Base-by-base conservation (phyloP, 257 asterid genomes). In the Nicotiana tomentosiformis region DNA sequence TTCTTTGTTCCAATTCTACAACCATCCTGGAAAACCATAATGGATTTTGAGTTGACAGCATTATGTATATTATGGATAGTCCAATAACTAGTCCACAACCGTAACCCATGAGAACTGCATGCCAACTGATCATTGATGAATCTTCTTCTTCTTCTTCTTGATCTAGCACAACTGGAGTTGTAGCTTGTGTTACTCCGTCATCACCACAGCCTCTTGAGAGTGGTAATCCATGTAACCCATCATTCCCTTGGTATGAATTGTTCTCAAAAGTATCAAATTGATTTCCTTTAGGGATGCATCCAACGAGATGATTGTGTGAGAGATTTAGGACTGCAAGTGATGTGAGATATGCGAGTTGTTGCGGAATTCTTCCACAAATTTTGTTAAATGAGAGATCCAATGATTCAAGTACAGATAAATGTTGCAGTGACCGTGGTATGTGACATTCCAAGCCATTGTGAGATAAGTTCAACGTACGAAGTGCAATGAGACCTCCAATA, bases 231-330 rank as follows among this genome's bases (percentile, higher is more conserved):
- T 15, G 35, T 23, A 82, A 3, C 0, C 53, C 72, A 3, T n/a
- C 60, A 37, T 72, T 82, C 61, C 56, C 77, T 60, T 82, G 49
- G 53, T 55, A 82, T 35, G 82, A 82, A 58, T n/a, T 37, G 3
- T 23, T 43, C 3, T 20, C 81, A 29, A 82, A 82, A 0, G 82
- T 82, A 56, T 32, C 67, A 57, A 82, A 74, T 72, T 82, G 85
- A 6, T 43, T 37, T 7, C 74, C 61, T 76, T 5, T 56, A 1
- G 81, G 82, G 16, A 82, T 74, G 35, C 69, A 53, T 61, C 85
- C 81, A 16, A 17, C 55, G 23, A 82, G 66, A 72, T 74, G 68
- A 61, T 72, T 72, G 4, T 69, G 51, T 5, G 81, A 82, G 74
- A 82, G 60, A 70, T 82, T 74, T 20, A 82, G 26, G 17, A 74